Evolutionary conservation across 208 protist species (phyloP).

Genomic region (Borovskyia barvae): DNA sequence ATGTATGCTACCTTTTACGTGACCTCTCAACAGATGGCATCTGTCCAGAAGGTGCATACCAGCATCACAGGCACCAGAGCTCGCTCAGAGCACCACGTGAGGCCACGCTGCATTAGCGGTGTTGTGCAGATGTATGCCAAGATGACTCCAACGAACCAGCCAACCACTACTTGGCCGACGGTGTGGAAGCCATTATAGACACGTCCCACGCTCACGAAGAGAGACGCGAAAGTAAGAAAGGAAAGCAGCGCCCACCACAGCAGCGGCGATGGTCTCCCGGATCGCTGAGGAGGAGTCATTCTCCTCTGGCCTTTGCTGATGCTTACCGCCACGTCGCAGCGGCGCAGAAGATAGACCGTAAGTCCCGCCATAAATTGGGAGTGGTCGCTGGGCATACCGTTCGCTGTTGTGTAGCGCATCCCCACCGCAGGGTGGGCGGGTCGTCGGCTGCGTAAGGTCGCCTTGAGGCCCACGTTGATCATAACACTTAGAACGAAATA

Average conservation of each 20-base stretch:
- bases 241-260: constrained; percentile 7
- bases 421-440: constrained; percentile 40
- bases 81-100: constrained; percentile 20
- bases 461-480: constrained; percentile 54
- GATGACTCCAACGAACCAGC: constrained; percentile 35
- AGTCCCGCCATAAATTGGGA: constrained; percentile 82
- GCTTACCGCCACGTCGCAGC: constrained; percentile 6
- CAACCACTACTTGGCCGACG: constrained; percentile 51
- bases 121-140: constrained; percentile 42
- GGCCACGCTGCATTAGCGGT: constrained; percentile 14
- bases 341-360: constrained; percentile 39
- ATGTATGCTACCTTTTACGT: neutral
- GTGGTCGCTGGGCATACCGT: constrained; percentile 83
- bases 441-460: constrained; percentile 27
- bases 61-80: constrained; percentile 52
- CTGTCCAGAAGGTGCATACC: constrained; percentile 58
- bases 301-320: neutral
- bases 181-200: constrained; percentile 82
- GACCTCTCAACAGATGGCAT: constrained; percentile 21
- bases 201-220: constrained; percentile 51
- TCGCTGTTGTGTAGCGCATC: constrained; percentile 37
- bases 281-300: neutral
- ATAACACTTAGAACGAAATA: constrained; percentile 41
- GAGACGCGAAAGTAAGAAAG: constrained; percentile 28
- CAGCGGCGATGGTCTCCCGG: neutral